Base-by-base conservation (phyloP, 768 basidiomycete species). In the Phlegmacium glaucopus region DNA sequence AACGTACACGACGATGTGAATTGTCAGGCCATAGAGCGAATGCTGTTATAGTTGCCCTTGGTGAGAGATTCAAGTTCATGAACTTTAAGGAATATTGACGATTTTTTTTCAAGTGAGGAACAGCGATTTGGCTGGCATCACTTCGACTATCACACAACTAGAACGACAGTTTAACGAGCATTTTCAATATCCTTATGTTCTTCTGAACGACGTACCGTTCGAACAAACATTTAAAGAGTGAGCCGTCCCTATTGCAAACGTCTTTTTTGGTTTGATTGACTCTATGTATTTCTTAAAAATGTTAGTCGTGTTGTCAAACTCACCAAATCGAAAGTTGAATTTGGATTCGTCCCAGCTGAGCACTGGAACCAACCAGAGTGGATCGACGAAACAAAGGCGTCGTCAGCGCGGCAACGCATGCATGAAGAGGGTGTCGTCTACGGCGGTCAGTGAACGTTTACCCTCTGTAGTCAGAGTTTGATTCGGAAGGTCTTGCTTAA, bases 91-190 rank as follows among this genome's bases (percentile, higher is more conserved):
- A 2, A 22, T 22, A 5, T 22, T 22, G 22, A 2, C 5, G 3
- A 22, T 22, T 22, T 22, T 22, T 22, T 22, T 22, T 22, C 22
- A 2, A 22, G 22, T 22, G 22, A 22, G 25, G 25, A 34, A 34
- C 32, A 10, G n/a, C 11, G 80, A 82, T 47, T 59, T 83, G n/a
- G 52, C 61, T 27, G 76, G 76, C 18, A 77, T 78, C 28, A 60
- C 79, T 26, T 67, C 76, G 26, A 82, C 79, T 48, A 80, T 87
- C 50, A 77, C 78, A 52, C 78, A 80, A 49, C 72, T 85, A 65
- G 94, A 97, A 68, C 84, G 89, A 56, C 71, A 87, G 25, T 95
- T 94, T 68, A 97, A 97, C 70, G 74, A 72, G 51, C 73, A 78
- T 51, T 83, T 81, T 53, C 67, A 68, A 11, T 93, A 93, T 64